phyloP scores from a whole-genome alignment of 352 stramenopile species.

The Pythium monospermum region DNA sequence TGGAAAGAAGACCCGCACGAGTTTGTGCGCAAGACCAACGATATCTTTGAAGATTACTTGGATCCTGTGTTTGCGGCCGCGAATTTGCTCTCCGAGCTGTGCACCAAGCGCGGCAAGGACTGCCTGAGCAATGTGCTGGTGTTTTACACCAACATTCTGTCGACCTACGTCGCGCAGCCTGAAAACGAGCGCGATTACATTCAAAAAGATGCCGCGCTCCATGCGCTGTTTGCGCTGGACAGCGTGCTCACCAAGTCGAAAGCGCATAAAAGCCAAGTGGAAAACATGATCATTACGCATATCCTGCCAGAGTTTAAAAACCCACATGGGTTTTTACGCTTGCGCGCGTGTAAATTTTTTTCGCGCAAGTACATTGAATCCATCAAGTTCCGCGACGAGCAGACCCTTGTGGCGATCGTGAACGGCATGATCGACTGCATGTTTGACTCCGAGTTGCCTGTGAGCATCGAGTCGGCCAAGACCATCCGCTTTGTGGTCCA shows the following conservation, averaged over 20 bases:
- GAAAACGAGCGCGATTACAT: constrained; percentile 90
- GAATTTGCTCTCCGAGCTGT: constrained; percentile 92
- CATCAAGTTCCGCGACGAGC: constrained; percentile 89
- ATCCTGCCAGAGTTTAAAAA: constrained; percentile 97
- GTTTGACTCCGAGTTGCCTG: constrained; percentile 93
- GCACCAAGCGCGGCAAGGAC: constrained; percentile 94
- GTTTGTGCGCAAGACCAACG: constrained; percentile 97
- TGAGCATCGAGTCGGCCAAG: constrained; percentile 94
- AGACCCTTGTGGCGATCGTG: constrained; percentile 78
- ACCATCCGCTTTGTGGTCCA: constrained; percentile 86
- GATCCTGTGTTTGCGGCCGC: constrained; percentile 92
- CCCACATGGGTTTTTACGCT: constrained; percentile 92
- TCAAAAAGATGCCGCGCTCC: constrained; percentile 94
- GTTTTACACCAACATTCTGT: constrained; percentile 92
- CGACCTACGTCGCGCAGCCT: constrained; percentile 72
- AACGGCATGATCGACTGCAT: constrained; percentile 85
- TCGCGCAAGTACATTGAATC: constrained; percentile 92
- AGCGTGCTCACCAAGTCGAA: constrained; percentile 92
- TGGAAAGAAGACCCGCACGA: constrained; percentile 97
- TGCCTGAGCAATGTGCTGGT: constrained; percentile 89
- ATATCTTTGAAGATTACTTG: constrained; percentile 96
- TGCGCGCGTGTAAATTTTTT: constrained; percentile 95
- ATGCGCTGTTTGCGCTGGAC: constrained; percentile 91
- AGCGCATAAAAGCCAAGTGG: constrained; percentile 90
- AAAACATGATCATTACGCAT: constrained; percentile 91